Base-by-base conservation (phyloP, 2,329 filamentous ascomycete species). In the Talaromyces sp. region DNA sequence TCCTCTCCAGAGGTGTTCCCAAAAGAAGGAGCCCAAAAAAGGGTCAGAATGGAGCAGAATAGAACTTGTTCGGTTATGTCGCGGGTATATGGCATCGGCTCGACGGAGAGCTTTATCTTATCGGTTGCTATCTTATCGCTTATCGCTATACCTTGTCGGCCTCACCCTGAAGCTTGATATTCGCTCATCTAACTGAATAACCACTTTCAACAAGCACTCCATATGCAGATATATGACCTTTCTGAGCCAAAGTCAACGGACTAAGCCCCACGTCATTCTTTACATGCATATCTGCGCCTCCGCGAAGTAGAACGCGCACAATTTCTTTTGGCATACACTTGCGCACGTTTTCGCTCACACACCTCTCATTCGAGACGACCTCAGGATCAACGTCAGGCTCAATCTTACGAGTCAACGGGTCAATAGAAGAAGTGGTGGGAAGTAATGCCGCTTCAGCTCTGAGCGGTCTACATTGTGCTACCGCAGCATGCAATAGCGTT, bases 31-130 rank as follows among this genome's bases (percentile, higher is more conserved):
- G 8, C 44, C 31, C 9, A 50, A 18, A 50, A 50, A 28, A 9
- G 44, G 4, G 3, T 31, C n/a, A 35, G 16, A 54, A 35, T 3
- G 11, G 9, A 12, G 3, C 9, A 3, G 7, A 23, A 54, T 0
- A 21, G 28, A 4, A 11, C n/a, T 21, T 35, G 31, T 54, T 54
- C 50, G 50, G 50, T 54, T 54, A 54, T 54, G 50, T 54, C 50
- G n/a, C 50, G 50, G 50, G 48, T 54, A 54, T 28, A 37, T 54
- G 35, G 28, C n/a, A 31, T 42, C 54, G 54, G 37, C 14, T 31
- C 9, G 33, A 57, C 54, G 35, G 54, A 57, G 33, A 57, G 54
- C 54, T 57, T 57, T 57, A 57, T 57, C 54, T 57, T 57, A 57
- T 57, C 54, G 33, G 39, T 9, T n/a, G n/a, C 6, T 40, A 21